phyloP scores from a whole-genome alignment of 2,329 filamentous ascomycete species.

The Beauveria pseudobassiana region DNA sequence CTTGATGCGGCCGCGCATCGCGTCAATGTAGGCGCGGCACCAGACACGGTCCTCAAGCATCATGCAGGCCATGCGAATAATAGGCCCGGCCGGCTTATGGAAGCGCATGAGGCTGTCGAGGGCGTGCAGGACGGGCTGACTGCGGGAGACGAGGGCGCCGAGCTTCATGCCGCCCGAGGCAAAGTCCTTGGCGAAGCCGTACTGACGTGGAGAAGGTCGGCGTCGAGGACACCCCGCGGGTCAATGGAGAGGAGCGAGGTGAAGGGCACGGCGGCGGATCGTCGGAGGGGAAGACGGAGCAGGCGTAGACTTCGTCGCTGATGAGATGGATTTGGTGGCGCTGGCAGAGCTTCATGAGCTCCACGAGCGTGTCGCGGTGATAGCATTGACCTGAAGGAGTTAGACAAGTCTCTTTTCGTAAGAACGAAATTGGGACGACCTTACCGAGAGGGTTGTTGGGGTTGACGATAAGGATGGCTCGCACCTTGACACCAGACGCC shows the following conservation, averaged over 20 bases:
- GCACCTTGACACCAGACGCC: constrained; percentile 30
- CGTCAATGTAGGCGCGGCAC: constrained; percentile 34
- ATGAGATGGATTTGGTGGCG: constrained; percentile 44
- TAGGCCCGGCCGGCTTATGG: constrained; percentile 37
- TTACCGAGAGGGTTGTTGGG: constrained; percentile 44
- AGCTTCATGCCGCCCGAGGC: constrained; percentile 44
- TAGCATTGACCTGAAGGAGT: constrained; percentile 30
- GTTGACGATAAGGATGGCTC: constrained; percentile 43
- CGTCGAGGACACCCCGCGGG: constrained; percentile 34
- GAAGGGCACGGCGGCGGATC: constrained; percentile 29
- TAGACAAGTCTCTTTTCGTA: constrained; percentile 4
- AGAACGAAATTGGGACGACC: constrained; percentile 9
- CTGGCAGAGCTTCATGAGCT: constrained; percentile 42
- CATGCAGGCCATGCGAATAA: constrained; percentile 33
- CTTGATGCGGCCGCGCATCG: constrained; percentile 31
- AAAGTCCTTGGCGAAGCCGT: constrained; percentile 43
- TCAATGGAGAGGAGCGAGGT: constrained; percentile 43
- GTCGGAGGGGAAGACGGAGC: constrained; percentile 37
- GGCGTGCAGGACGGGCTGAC: constrained; percentile 23
- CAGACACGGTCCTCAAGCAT: constrained; percentile 40
- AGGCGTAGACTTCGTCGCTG: constrained; percentile 52
- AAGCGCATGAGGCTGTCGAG: constrained; percentile 36
- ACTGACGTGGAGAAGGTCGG: constrained; percentile 41
- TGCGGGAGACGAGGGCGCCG: constrained; percentile 38
- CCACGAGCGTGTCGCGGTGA: constrained; percentile 31